Evolutionary conservation across 2,329 filamentous ascomycete species (phyloP).

Genomic region (Magnaporthales sp.): DNA sequence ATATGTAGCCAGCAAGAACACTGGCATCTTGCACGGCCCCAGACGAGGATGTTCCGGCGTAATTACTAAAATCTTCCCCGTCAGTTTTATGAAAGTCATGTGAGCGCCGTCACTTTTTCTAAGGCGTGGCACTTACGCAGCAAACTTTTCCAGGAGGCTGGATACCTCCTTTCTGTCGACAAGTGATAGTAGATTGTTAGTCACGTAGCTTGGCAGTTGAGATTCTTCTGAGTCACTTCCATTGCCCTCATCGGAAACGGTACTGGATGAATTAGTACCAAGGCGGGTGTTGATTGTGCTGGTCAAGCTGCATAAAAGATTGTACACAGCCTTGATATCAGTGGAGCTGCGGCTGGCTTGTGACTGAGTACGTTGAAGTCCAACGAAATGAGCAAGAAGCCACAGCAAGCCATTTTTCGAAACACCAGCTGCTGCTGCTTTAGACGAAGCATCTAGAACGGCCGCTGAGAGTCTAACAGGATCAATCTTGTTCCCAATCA

Average conservation of each 20-base stretch:
- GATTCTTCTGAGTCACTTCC: neutral
- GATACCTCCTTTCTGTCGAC: slow-evolving; percentile 70
- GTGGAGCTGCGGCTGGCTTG: slow-evolving; percentile 25
- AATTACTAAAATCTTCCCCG: slow-evolving; percentile 15
- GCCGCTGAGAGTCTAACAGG: slow-evolving; percentile 30
- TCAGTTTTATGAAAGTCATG: slow-evolving; percentile 14
- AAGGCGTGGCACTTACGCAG: slow-evolving; percentile 22
- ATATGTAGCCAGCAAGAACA: slow-evolving; percentile 73
- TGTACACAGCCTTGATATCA: slow-evolving; percentile 43
- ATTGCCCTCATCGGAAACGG: slow-evolving; percentile 1
- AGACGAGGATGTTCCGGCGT: slow-evolving; percentile 16
- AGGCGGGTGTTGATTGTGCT: slow-evolving; percentile 31
- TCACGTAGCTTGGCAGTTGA: slow-evolving; percentile 46
- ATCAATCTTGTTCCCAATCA: slow-evolving; percentile 28
- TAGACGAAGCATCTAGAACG: slow-evolving; percentile 27
- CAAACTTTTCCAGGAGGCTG: slow-evolving; percentile 40
- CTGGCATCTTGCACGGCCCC: slow-evolving; percentile 52
- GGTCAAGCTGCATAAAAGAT: slow-evolving; percentile 43
- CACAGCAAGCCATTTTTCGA: slow-evolving; percentile 43
- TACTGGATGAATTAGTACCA: neutral
- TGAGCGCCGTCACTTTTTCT: neutral
- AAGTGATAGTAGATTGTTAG: slow-evolving; percentile 57
- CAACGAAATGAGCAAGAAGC: slow-evolving; percentile 59
- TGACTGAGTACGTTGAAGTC: slow-evolving; percentile 35
- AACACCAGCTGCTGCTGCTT: slow-evolving; percentile 13